A percentile compares a stretch with the other conserved stretches of the same genome.
phyloP scores from a whole-genome alignment of 805 yeast genomes.

The Wickerhamiella bombiphila region DNA sequence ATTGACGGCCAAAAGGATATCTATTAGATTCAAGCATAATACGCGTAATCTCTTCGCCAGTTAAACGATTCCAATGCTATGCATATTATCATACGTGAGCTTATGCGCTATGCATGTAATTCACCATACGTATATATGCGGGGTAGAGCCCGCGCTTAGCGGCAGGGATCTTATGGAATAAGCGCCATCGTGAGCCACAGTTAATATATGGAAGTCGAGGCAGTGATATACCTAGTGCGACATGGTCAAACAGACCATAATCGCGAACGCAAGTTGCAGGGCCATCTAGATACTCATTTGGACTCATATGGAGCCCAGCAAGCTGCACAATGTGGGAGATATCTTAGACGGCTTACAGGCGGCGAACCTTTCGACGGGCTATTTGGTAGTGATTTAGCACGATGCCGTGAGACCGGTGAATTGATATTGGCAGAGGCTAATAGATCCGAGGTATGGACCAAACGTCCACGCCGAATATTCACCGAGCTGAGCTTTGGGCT shows the following conservation, averaged over 20 bases:
- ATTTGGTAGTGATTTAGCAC: conserved; percentile 36
- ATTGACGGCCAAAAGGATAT: too few species aligned
- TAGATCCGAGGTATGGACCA: conserved; percentile 13
- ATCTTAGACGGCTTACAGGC: conserved; percentile 19
- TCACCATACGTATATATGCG: too few species aligned
- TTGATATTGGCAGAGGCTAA: conserved; percentile 26
- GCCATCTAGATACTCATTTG: conserved; percentile 54
- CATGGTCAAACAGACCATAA: conserved; percentile 81
- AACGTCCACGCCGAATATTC: background rate
- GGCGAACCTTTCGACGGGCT: conserved; percentile 29
- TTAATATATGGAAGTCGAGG: background rate
- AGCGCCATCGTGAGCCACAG: too few species aligned
- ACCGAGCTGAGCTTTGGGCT: conserved; percentile 24
- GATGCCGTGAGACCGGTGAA: conserved; percentile 35
- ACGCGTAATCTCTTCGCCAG: too few species aligned
- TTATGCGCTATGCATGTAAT: too few species aligned
- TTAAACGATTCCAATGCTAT: too few species aligned
- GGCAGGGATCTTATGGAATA: too few species aligned
- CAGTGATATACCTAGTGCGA: conserved; percentile 33
- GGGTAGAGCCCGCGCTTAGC: too few species aligned
- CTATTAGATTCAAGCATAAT: too few species aligned
- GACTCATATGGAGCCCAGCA: conserved; percentile 50
- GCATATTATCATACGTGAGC: too few species aligned
- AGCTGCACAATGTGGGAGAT: conserved; percentile 39
- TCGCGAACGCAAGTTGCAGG: conserved; percentile 55